Evolutionary conservation across 2,329 filamentous ascomycete species (phyloP), one percentile per base, ranked within the genome.

Genomic region (Ophiostoma himal-ulmi): DNA sequence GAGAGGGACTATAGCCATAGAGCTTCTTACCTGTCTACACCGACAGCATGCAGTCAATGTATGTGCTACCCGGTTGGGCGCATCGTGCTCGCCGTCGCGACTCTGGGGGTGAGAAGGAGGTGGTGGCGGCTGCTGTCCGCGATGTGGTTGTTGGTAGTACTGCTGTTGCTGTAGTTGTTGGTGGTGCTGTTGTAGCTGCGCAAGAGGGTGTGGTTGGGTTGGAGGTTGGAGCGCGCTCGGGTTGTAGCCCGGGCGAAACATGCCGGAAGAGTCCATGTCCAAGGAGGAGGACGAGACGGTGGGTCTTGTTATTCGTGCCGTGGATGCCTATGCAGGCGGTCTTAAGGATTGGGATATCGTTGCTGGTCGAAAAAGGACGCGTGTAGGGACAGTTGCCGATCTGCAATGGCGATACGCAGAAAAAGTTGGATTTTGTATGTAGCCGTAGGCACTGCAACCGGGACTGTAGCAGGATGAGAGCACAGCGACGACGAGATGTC

Each of bases 1-100:
- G 7, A 52, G 64, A 70, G 17, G 52, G 17, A 1, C 6, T 22
- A 67, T 48, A n/a, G 26, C 3, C 17, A 13, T 14, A 17, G 83
- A 78, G 57, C 57, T 81, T 52, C 84, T 78, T 81, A 92, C 91
- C 84, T 91, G 89, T 78, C 91, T 87, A 80, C 91, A 94, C 73
- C 91, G 88, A 77, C 89, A 92, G 77, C 91, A 94, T 30, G 91
- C 91, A 68, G 91, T 93, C 76, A 94, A 80, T 6, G 91, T 94
- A 77, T 94, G 91, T 39, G 91, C 91, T 74, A 93, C 89, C 74
- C 90, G 84, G 76, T 86, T 83, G 71, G 85, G 80, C 75, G 83
- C 79, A 75, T 83, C 80, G 71, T 86, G 64, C 20, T 72, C 73
- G 57, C 70, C 69, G n/a, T 74, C 72, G 26, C 69, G 69, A 54